Evolutionary conservation across 2,329 filamentous ascomycete genomes (phyloP).

Genomic region (Alternaria triticina): DNA sequence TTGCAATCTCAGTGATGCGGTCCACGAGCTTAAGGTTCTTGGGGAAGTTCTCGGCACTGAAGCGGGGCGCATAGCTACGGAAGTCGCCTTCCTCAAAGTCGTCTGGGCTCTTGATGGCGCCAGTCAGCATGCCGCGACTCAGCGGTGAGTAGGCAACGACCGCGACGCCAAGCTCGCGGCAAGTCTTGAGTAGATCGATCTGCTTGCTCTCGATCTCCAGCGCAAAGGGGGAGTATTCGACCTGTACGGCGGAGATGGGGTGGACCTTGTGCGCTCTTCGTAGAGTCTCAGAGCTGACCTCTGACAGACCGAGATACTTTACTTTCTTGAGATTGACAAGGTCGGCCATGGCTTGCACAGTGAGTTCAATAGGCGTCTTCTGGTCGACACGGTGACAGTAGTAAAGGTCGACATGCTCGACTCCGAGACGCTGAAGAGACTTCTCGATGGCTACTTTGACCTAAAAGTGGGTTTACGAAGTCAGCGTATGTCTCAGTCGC

Average conservation of each 20-base stretch:
- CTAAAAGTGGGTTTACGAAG: neutral
- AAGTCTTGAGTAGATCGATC: conserved; percentile 46
- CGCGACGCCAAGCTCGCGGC: conserved; percentile 54
- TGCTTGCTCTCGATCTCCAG: conserved; percentile 54
- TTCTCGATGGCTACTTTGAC: conserved; percentile 46
- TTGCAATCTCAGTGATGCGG: conserved; percentile 37
- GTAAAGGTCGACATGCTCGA: conserved; percentile 55
- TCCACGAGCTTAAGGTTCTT: conserved; percentile 47
- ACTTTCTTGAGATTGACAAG: conserved; percentile 64
- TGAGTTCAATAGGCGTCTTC: conserved; percentile 56
- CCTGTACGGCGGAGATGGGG: conserved; percentile 57
- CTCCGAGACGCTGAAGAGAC: conserved; percentile 50
- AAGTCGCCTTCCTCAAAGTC: conserved; percentile 52
- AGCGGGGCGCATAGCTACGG: conserved; percentile 47
- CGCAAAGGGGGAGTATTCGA: conserved; percentile 60
- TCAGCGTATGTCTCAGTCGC: neutral
- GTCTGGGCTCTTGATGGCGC: conserved; percentile 45
- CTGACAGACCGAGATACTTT: conserved; percentile 55
- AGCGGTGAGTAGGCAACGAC: conserved; percentile 50
- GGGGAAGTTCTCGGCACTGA: conserved; percentile 49
- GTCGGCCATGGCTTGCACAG: conserved; percentile 59
- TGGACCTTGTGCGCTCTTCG: conserved; percentile 57
- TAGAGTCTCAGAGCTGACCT: conserved; percentile 53
- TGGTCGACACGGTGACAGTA: conserved; percentile 53
- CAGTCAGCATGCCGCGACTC: conserved; percentile 42